Evolutionary conservation across 129 eudicot species (phyloP), one percentile per base, ranked within the genome.

Genomic region (Dittrichia graveolens): DNA sequence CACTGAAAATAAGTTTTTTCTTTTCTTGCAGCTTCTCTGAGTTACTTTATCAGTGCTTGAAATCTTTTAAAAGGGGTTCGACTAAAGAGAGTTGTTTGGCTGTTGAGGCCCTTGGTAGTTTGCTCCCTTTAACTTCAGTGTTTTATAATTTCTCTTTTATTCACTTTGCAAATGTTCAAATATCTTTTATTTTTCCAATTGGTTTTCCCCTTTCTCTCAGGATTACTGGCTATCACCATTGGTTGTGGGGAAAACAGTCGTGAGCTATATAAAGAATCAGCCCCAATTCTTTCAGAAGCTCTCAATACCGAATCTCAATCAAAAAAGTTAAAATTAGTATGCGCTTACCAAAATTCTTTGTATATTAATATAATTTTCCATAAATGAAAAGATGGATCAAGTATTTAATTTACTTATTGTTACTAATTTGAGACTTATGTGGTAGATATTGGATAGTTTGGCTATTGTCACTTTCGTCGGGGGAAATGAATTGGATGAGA

Each of bases 381-480:
- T 67, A 67, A 31, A 43, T 6, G 7, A 67, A 46, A 48, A 3
- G 49, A 16, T 69, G 18, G 49, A 49, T 73, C 6, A 50, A 12
- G n/a, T n/a, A n/a, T 14, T 5, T 57, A 0, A 39, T 39, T 38
- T 52, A 14, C 45, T 57, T 60, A 59, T 39, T 41, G 70, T 43
- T 77, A 60, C 24, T 73, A 63, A 69, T 45, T 60, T 10, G 40
- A 43, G 50, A 43, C 69, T 66, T 52, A 11, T 53, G 18, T 48
- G 59, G 57, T 62, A 81, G 89, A 75, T 85, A 49, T 58, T 85
- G 75, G 81, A 81, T 55, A 74, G 75, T 74, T 70, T 86, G 76
- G 91, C 91, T 61, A 69, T 83, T 47, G 71, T 77, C 69, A 77
- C 91, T 18, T 86, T 86, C 52, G 79, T 86, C 80, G 87, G 91